Conservation (phyloP, 2,329 filamentous ascomycete species). For the Calonectria fujianensis region DNA sequence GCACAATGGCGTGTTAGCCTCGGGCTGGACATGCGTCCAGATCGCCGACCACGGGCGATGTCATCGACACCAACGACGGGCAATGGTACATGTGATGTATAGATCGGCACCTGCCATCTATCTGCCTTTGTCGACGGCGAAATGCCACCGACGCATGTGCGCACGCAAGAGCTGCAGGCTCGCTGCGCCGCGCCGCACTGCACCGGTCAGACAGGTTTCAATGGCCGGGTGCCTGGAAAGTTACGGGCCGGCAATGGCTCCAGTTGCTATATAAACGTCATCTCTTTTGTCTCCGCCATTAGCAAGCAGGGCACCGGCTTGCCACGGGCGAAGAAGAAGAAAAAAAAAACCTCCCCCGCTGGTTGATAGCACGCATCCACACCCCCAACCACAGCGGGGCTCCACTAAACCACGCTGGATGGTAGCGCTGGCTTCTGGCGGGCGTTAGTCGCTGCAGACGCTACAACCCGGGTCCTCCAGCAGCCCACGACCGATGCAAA, state of each 20-base stretch:
- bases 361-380: conserved; percentile 24
- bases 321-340: conserved; percentile 39
- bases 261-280: conserved; percentile 28
- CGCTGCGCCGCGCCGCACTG: conserved; percentile 22
- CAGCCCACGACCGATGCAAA: conserved; percentile 42
- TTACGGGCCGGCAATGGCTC: conserved; percentile 17
- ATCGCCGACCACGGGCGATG: not conserved
- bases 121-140: conserved; percentile 8
- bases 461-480: conserved; percentile 38
- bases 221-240: conserved; percentile 11
- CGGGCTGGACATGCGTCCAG: not conserved
- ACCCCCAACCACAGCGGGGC: conserved; percentile 25
- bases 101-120: conserved; percentile 16
- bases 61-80: conserved; percentile 1
- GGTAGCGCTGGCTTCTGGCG: conserved; percentile 26
- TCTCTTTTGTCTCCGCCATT: conserved; percentile 46
- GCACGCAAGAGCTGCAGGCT: conserved; percentile 38
- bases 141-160: conserved; percentile 34
- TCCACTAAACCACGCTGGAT: conserved; percentile 30
- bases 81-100: conserved; percentile 25
- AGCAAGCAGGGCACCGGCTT: conserved; percentile 48
- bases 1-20: conserved; percentile 1
- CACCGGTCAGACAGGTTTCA: conserved; percentile 30
- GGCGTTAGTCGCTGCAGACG: conserved; percentile 34
- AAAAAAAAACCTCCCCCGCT: conserved; percentile 29